Percentiles rank a stretch among this genome's conserved stretches.
Conservation (phyloP, 1,284 basidiomycete genomes). For the Flammula alnicola region DNA sequence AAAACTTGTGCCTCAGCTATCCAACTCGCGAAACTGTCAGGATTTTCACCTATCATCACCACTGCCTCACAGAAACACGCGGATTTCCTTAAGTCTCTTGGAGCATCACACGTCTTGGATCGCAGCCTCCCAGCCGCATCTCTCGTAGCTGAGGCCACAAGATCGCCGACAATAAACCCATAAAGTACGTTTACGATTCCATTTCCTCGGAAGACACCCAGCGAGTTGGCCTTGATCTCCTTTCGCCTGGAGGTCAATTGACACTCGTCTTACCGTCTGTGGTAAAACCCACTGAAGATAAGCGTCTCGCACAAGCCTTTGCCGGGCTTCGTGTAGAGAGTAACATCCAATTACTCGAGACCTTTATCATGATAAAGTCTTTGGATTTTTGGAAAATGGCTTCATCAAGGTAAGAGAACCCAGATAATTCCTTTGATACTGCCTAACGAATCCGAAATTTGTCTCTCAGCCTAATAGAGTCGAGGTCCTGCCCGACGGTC, state of each 20-base stretch:
- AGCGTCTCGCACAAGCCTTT: background rate
- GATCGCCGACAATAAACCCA: conserved; percentile 25
- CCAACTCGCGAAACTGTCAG: conserved; percentile 51
- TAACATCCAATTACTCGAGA: conserved; percentile 29
- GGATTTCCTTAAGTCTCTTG: conserved; percentile 48
- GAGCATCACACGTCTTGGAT: conserved; percentile 52
- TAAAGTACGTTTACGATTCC: conserved; percentile 40
- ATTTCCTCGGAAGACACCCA: conserved; percentile 32
- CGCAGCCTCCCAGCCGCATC: conserved; percentile 27
- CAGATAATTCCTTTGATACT: background rate
- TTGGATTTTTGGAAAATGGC: conserved; percentile 38
- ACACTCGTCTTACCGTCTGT: conserved; percentile 39
- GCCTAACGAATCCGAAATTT: background rate
- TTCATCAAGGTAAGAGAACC: conserved; percentile 36
- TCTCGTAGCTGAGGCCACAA: conserved; percentile 26
- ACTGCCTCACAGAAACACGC: conserved; percentile 49
- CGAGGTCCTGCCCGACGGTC: conserved; percentile 18
- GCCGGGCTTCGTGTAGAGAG: conserved; percentile 21
- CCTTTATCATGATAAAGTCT: conserved; percentile 34
- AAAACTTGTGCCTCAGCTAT: conserved; percentile 24
- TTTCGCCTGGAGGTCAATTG: conserved; percentile 32
- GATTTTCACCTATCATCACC: conserved; percentile 53
- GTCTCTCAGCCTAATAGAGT: conserved; percentile 19
- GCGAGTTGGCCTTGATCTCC: conserved; percentile 23
- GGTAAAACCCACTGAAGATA: background rate